Conservation (phyloP, 106 monocot species). For the Allium fistulosum region DNA sequence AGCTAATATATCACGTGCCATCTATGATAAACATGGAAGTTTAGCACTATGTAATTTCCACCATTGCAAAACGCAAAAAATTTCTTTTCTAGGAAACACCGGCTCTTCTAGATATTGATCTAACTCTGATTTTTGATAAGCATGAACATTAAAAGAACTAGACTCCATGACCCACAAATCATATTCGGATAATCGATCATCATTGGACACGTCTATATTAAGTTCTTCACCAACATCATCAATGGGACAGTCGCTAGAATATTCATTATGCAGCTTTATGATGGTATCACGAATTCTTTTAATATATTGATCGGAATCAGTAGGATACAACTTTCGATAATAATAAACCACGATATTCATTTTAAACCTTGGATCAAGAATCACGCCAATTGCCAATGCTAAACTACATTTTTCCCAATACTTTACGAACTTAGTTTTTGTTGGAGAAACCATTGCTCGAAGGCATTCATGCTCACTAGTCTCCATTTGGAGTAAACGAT, state of each 20-base stretch:
- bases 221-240: no score
- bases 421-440: background rate
- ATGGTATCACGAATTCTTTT: background rate
- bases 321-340: background rate
- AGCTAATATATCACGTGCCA: conserved; percentile 4
- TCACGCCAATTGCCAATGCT: background rate
- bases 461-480: background rate
- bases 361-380: background rate
- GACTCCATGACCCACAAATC: background rate
- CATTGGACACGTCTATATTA: no score
- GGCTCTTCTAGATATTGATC: background rate
- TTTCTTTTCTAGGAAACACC: background rate
- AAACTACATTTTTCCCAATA: conserved; percentile 2
- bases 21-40: background rate
- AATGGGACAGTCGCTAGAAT: no score
- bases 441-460: background rate
- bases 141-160: background rate
- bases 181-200: background rate
- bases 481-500: background rate
- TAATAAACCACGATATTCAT: background rate
- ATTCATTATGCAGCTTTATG: background rate
- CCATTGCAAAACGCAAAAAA: background rate
- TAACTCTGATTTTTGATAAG: background rate
- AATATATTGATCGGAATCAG: background rate
- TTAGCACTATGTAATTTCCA: background rate